A percentile compares a stretch with the other conserved stretches of the same genome.
phyloP scores from a whole-genome alignment of 2,329 filamentous ascomycete species.

The Emydomyces testavorans region DNA sequence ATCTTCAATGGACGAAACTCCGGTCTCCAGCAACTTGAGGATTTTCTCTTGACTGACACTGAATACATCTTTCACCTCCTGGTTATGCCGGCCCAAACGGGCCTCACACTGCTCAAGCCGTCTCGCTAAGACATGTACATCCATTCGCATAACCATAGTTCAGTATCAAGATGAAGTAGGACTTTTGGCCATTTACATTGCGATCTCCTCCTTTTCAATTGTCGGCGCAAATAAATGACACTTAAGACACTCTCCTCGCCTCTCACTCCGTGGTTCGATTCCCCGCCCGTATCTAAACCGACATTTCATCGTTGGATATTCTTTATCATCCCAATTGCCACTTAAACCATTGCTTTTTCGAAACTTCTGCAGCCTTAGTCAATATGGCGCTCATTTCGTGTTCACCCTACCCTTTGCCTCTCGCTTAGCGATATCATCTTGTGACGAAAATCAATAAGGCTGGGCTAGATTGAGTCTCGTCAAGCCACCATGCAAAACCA shows the following conservation, averaged over 20 bases:
- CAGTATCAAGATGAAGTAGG: too few relatives aligned
- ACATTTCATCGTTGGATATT: too few relatives aligned
- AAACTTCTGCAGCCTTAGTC: not conserved
- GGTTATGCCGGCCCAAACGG: not conserved
- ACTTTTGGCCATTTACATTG: too few relatives aligned
- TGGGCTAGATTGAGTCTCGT: not conserved
- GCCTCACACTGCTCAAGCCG: not conserved
- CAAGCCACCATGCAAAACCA: too few relatives aligned
- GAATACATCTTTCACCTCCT: not conserved
- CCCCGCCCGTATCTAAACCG: too few relatives aligned
- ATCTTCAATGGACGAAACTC: not conserved
- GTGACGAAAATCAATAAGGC: not conserved
- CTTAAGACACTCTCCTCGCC: too few relatives aligned
- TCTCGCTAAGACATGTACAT: not conserved
- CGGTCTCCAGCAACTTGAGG: not conserved
- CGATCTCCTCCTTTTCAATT: too few relatives aligned
- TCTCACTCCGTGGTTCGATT: too few relatives aligned
- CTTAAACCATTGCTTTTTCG: not conserved
- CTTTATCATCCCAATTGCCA: not conserved
- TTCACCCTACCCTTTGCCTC: not conserved
- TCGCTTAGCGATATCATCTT: not conserved
- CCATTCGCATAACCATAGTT: not conserved
- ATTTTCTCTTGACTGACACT: not conserved
- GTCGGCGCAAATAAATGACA: too few relatives aligned
- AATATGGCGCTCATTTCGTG: not conserved